Base-by-base conservation (phyloP, 352 stramenopile genomes). In the Phytophthora hybrid region DNA sequence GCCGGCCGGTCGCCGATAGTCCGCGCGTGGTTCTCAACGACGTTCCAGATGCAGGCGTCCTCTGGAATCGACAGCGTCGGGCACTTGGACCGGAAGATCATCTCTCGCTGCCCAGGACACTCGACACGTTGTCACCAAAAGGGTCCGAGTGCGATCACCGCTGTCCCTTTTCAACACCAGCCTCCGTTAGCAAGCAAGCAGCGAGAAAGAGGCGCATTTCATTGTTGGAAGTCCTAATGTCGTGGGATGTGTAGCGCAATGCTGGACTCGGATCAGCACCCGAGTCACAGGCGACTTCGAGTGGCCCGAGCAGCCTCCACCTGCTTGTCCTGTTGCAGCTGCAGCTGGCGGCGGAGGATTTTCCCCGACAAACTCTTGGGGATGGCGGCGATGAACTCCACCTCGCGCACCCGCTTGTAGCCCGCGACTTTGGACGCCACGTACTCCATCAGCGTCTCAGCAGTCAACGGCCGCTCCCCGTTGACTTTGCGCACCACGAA, bases 291-390 rank as follows among this genome's bases (percentile, higher is more conserved):
- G 10, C 60, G 59, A 47, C 71, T 78, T 8, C 47, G 16, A 37
- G 37, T 29, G 3, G 62, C 21, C 44, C 69, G 57, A 49, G 58
- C 52, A 39, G 44, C 46, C 54, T 74, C 87, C 14, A 91, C 59
- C 9, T 65, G 69, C 55, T 73, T 63, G 59, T 79, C 69, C 39
- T 85, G 78, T 14, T 47, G 49, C 1, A 93, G 73, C 72, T 92
- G 78, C n/a, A 98, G 72, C 23, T 97, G 69, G 39, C 90, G 76
- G 21, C 95, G 84, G 8, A 98, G 78, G 41, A 97, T 95, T 80
- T 98, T 98, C 4, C 94, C 94, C 31, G 87, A 93, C 2, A 91
- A 66, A 56, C 76, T 95, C 71, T 97, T 98, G 4, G 95, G 93
- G 62, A 98, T 97, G 41, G 61, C 70, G 53, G 95, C 83, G 9